Percentiles rank a stretch among this genome's conserved stretches.
Evolutionary conservation across 306 rosid species (phyloP).

Genomic region (Crotalaria pallida): DNA sequence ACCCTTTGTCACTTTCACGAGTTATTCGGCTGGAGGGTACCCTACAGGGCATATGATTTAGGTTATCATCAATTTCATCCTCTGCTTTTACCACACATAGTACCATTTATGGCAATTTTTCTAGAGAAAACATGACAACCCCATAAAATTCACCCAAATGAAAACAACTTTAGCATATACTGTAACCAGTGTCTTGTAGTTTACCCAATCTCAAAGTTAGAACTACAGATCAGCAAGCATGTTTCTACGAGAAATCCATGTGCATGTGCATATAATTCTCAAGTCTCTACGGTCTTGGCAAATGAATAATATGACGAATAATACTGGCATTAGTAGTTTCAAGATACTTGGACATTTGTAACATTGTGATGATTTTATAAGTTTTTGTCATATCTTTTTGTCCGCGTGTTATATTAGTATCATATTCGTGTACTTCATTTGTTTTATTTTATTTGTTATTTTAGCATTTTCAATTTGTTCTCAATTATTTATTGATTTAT

Average conservation of each 20-base stretch:
- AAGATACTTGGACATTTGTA: too few relatives aligned
- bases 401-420: too few relatives aligned
- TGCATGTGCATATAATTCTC: background rate
- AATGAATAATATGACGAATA: background rate
- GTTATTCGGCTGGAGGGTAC: constrained; percentile 17
- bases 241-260: background rate
- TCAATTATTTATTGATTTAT: too few relatives aligned
- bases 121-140: background rate
- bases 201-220: background rate
- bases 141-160: background rate
- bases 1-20: constrained; percentile 2
- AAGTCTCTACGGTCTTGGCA: background rate
- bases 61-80: constrained; percentile 9
- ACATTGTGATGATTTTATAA: too few relatives aligned
- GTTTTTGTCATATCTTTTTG: too few relatives aligned
- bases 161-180: constrained; percentile 8
- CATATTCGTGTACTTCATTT: too few relatives aligned
- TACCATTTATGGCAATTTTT: constrained; percentile 16
- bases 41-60: constrained; percentile 18
- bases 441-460: too few relatives aligned
- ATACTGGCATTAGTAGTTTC: too few relatives aligned
- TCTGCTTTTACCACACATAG: constrained; percentile 35
- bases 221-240: background rate
- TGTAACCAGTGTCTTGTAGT: background rate
- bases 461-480: too few relatives aligned